Base-by-base conservation (phyloP, 345 rosid genomes). In the Gossypium turneri region DNA sequence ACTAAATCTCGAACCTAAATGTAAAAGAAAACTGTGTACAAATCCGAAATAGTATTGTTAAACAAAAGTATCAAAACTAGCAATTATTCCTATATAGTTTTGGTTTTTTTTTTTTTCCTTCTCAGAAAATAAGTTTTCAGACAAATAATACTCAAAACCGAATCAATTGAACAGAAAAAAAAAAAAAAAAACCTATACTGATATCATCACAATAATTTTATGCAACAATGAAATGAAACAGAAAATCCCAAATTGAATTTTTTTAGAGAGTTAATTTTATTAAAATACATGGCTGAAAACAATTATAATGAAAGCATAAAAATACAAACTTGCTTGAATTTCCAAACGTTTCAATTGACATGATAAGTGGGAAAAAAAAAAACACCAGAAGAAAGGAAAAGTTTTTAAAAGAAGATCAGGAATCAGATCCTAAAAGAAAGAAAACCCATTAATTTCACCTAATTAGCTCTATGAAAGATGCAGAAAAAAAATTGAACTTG, bases 251-350 rank as follows among this genome's bases (percentile, higher is more conserved):
- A 50, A 67, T 24, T 66, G 29, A 55, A 22, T 3, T 34, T 5
- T 34, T 34, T 5, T 34, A 34, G 7, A 34, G 41, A 34, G 7
- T 34, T 5, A 34, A 34, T 34, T 34, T 34, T 53, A 17, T n/a
- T 7, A 53, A 53, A 53, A 17, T 19, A 53, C 3, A 53, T n/a
- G 58, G 58, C 20, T 7, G 10, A 53, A 53, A n/a, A n/a, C 58
- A n/a, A 52, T 16, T 52, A 4, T 52, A 57, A 5, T 34, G 7
- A 20, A 65, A 19, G 44, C 67, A 44, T n/a, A 45, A 27, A 63
- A 76, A 75, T 1, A 24, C 9, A 44, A 34, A 38, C 47, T 29
- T 41, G 74, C 80, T 34, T 76, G 72, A 76, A 27, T 68, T 61
- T 75, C 73, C 69, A 16, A 17, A 52, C 45, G 62, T 29, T 51